These are phyloP conservation scores for Fraxinus americana DNA, from an alignment of 257 asterid genomes.

Conservation along the genomic window DNA sequence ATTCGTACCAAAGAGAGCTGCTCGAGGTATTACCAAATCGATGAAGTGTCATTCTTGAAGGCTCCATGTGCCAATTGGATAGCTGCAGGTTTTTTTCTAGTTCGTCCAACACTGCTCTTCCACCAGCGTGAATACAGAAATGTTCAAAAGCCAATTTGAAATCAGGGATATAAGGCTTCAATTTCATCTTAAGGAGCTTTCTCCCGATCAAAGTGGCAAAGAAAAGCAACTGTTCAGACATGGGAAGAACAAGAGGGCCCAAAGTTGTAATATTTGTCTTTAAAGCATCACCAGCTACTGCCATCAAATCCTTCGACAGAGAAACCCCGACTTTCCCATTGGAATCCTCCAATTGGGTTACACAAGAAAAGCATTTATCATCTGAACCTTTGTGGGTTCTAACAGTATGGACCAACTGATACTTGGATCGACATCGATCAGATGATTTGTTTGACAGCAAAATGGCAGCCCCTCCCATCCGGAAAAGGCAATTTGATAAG, in stretches of 20 bases:
- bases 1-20: constrained; percentile 7
- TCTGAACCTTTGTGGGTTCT: not conserved
- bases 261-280: not conserved
- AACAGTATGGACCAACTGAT: not conserved
- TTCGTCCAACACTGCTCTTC: constrained; percentile 2
- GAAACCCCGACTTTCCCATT: not conserved
- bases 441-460: not conserved
- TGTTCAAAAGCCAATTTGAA: not conserved
- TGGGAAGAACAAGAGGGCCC: not conserved
- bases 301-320: not conserved
- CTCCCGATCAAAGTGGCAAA: not conserved
- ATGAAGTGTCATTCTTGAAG: not conserved
- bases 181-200: constrained; percentile 1
- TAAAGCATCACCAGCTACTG: not conserved
- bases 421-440: not conserved
- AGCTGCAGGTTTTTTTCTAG: not conserved
- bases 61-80: constrained; percentile 5
- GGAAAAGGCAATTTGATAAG: not conserved
- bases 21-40: not conserved
- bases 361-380: not conserved
- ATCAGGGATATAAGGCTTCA: not conserved
- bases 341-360: not conserved
- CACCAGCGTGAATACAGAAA: not conserved
- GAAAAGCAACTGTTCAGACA: not conserved
- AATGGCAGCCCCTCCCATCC: not conserved